Percentiles rank a stretch among this genome's conserved stretches.
phyloP scores from a whole-genome alignment of 1,284 basidiomycete species.

The Puccinia coronata region DNA sequence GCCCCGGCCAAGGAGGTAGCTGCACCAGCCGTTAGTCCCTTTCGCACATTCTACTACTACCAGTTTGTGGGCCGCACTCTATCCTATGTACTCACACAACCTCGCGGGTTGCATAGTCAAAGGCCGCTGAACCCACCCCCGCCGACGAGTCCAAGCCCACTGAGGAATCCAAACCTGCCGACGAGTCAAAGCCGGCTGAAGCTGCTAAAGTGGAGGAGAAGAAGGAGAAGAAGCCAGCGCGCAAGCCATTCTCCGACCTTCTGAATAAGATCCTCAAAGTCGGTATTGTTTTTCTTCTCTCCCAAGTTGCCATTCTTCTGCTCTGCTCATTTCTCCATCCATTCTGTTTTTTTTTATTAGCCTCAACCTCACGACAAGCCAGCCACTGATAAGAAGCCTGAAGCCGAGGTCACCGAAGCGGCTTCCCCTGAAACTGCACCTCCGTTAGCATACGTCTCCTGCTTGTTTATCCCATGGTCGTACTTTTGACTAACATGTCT shows the following conservation, averaged over 20 bases:
- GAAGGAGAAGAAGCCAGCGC: conserved; percentile 42
- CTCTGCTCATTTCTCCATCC: not conserved
- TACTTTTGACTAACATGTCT: no score
- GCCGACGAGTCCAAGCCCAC: not conserved
- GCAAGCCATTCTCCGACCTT: conserved; percentile 46
- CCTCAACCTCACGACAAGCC: conserved; percentile 29
- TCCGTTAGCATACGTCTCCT: not conserved
- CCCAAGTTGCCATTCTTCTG: no score
- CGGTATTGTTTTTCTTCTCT: not conserved
- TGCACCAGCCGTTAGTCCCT: conserved; percentile 4
- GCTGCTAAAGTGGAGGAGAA: conserved; percentile 32
- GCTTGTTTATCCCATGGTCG: no score
- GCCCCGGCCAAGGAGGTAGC: not conserved
- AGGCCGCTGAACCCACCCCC: not conserved
- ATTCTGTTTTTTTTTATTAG: not conserved
- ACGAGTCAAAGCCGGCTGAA: conserved; percentile 26
- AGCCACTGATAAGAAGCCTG: conserved; percentile 22
- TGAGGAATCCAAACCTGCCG: conserved; percentile 27
- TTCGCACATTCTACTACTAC: not conserved
- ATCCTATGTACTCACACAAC: not conserved
- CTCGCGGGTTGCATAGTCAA: not conserved
- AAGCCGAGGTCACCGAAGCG: conserved; percentile 6
- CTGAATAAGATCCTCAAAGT: conserved; percentile 48
- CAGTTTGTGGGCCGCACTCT: no score
- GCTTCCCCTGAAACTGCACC: not conserved